Conservation (phyloP, 2,329 filamentous ascomycete species). For the Paraconiothyrium sp. region DNA sequence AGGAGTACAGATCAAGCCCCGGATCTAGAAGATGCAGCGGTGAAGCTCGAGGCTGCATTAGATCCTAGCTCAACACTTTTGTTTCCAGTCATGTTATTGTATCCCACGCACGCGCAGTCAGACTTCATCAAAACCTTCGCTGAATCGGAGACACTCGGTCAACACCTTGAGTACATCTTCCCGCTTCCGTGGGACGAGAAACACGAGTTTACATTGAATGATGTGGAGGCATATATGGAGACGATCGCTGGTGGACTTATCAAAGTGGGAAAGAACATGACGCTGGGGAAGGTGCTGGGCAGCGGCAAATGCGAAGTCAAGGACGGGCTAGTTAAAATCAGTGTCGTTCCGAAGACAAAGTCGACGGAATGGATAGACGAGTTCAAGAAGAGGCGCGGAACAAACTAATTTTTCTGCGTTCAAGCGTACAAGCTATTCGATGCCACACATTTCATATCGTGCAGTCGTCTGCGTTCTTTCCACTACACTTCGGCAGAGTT, state of each 20-base stretch:
- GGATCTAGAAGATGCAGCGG: constrained; percentile 84
- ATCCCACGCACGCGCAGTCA: constrained; percentile 81
- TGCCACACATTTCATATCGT: neutral
- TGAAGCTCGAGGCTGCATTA: constrained; percentile 76
- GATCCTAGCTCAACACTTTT: constrained; percentile 76
- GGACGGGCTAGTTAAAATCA: constrained; percentile 84
- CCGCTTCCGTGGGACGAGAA: constrained; percentile 85
- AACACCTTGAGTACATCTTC: constrained; percentile 86
- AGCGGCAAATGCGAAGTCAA: constrained; percentile 85
- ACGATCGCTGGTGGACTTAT: constrained; percentile 80
- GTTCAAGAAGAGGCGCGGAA: constrained; percentile 75
- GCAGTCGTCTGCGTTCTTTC: neutral
- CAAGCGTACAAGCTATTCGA: neutral
- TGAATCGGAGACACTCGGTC: constrained; percentile 77
- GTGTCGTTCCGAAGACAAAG: constrained; percentile 77
- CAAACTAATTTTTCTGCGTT: constrained; percentile 13
- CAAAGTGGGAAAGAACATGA: constrained; percentile 87
- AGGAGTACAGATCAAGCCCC: constrained; percentile 76
- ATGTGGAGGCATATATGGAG: constrained; percentile 90
- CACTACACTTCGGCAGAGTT: neutral
- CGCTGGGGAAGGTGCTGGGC: constrained; percentile 76
- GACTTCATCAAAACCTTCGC: constrained; percentile 91
- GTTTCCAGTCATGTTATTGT: constrained; percentile 85
- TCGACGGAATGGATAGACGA: constrained; percentile 81
- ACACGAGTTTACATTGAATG: constrained; percentile 70